Evolutionary conservation across 306 rosid species (phyloP).

Genomic region (Castanospermum australe): DNA sequence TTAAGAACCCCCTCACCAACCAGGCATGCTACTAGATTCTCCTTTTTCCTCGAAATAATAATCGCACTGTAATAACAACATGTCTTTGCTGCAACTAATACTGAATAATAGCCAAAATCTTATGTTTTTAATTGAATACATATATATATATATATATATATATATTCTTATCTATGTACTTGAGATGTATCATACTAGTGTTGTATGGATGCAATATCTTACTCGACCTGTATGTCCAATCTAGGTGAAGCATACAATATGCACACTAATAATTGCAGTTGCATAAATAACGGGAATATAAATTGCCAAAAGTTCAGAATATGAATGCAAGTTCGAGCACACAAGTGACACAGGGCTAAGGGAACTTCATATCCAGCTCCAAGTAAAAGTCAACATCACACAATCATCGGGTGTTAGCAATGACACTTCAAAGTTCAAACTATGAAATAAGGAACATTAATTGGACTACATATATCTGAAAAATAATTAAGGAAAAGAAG

Average conservation of each 20-base stretch:
- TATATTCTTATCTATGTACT: neutral
- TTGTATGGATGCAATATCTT: neutral
- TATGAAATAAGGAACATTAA: neutral
- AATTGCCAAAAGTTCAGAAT: neutral
- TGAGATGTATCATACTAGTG: neutral
- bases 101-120: neutral
- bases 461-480: neutral
- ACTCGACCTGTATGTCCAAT: neutral
- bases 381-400: neutral
- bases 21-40: neutral
- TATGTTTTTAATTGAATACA: no score
- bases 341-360: neutral
- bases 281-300: neutral
- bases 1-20: neutral
- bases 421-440: neutral
- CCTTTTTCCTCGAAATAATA: neutral
- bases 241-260: neutral
- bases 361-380: neutral
- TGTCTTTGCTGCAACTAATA: neutral
- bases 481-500: neutral
- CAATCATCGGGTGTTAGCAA: neutral
- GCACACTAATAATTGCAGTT: neutral
- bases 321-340: neutral
- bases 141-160: no score
- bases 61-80: neutral